Base-by-base conservation (phyloP, 2,329 filamentous ascomycete genomes). In the Microsporum canis region DNA sequence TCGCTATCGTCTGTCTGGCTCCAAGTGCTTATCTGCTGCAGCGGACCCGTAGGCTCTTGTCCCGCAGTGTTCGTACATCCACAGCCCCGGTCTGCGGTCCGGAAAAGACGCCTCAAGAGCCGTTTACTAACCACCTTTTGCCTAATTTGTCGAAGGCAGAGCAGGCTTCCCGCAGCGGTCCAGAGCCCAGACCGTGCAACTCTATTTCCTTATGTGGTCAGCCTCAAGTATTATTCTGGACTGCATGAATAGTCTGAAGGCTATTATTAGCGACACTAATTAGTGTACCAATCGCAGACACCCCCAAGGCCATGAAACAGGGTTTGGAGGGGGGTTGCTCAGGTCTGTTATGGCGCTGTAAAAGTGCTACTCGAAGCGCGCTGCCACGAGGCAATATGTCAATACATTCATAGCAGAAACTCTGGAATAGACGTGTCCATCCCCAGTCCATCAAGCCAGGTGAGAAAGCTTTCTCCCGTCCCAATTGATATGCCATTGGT, bases 391-490 rank as follows among this genome's bases (percentile, higher is more conserved):
- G 45, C 31, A 29, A 31, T 23, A 27, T 43, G 39, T n/a, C 39
- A 47, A n/a, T 17, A 27, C 23, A 10, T 33, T 60, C 47, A 63
- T 39, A 63, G 53, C 7, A 62, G 58, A 27, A 64, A 55, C 12
- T 64, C 63, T 3, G 63, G 63, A 6, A 64, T 57, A 3, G 57
- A 58, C 12, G 61, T 41, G 31, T 64, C 63, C 61, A 62, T 59
- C 29, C 61, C 63, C 14, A 64, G 38, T 31, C 61, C 63, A 61
- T 64, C 63, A 29, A 64, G 59, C 63, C 63, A 64, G 39, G 49
- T 64, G 10, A 64, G 39, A 29, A 64, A 64, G 34, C 62, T 61
- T 43, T 64, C 63, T 47, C 63, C 62, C 2, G 58, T 64, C 14
- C 43, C 59, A 47, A 49, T 34, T 5, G 53, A 39, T n/a, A 57